Percentiles rank a stretch among this genome's conserved stretches.
phyloP scores from a whole-genome alignment of 257 asterid genomes.

The Lycium barbarum region DNA sequence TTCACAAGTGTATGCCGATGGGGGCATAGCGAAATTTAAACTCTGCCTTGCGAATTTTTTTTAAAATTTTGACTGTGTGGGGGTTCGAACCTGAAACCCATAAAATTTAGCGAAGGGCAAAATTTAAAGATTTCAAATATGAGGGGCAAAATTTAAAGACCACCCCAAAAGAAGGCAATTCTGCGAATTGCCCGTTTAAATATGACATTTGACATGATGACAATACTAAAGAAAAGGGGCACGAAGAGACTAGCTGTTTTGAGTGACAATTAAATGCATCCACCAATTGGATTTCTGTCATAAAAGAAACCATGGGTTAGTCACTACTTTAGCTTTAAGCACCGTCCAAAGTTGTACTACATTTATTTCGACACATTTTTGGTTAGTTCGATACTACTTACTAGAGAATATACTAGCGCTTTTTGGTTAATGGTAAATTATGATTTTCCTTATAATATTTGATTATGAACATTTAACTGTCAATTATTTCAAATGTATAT shows the following conservation, averaged over 20 bases:
- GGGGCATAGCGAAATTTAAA: no score
- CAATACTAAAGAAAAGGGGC: not conserved
- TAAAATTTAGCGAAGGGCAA: no score
- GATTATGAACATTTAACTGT: not conserved
- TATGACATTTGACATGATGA: not conserved
- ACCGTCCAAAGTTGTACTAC: not conserved
- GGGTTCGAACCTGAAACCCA: no score
- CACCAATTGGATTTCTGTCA: not conserved
- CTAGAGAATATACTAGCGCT: no score
- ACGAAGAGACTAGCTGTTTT: not conserved
- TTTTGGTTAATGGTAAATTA: not conserved
- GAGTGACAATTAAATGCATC: not conserved
- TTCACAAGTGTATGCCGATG: no score
- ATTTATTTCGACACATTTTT: not conserved
- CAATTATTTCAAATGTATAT: not conserved
- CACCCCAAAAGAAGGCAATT: no score
- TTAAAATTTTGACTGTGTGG: no score
- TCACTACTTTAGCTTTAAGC: not conserved
- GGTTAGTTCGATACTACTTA: no score
- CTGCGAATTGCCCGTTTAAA: not conserved
- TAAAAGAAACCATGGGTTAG: not conserved
- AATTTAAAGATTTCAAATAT: no score
- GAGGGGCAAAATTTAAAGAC: no score
- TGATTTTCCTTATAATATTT: not conserved
- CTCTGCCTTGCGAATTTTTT: no score